Percentiles rank a stretch among this genome's conserved stretches.
These are phyloP conservation scores for Geotrichum ghanense DNA, from an alignment of 805 yeast genomes.

Conservation along the genomic window DNA sequence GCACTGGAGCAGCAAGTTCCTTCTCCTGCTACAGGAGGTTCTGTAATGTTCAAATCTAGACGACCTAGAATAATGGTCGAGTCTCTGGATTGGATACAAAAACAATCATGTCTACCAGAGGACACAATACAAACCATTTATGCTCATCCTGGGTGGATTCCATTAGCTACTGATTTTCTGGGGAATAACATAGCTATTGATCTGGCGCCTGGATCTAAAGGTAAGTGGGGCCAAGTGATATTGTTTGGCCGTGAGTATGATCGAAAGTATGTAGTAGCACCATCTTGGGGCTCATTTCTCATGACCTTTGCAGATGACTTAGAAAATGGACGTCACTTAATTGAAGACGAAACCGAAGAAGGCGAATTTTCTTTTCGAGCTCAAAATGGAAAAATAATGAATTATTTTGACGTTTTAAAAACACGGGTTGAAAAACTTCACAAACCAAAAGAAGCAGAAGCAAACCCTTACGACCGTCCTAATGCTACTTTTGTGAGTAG, in stretches of 20 bases:
- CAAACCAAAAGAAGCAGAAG: background rate
- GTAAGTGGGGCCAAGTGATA: conserved; percentile 84
- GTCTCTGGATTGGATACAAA: conserved; percentile 28
- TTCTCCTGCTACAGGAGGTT: conserved; percentile 6
- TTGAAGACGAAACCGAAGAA: conserved; percentile 57
- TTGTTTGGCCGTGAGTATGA: conserved; percentile 91
- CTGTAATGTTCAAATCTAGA: conserved; percentile 15
- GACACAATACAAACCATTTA: conserved; percentile 61
- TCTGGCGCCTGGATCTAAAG: conserved; percentile 67
- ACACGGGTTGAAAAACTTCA: conserved; percentile 29
- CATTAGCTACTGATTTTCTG: conserved; percentile 72
- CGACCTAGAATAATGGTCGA: conserved; percentile 13
- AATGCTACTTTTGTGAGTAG: background rate
- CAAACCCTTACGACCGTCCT: background rate
- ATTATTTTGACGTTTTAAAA: conserved; percentile 46
- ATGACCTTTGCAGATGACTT: conserved; percentile 76
- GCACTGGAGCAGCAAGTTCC: background rate
- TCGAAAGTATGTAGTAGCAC: conserved; percentile 75
- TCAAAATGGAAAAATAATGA: conserved; percentile 65
- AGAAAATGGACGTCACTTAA: conserved; percentile 69
- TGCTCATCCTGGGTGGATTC: conserved; percentile 90
- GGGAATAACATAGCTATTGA: conserved; percentile 93
- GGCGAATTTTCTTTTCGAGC: conserved; percentile 38
- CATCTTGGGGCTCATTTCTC: conserved; percentile 82
- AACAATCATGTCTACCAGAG: conserved; percentile 67